Evolutionary conservation across 2,329 filamentous ascomycete species (phyloP).

Genomic region (Lasiodiplodia gonubiensis): DNA sequence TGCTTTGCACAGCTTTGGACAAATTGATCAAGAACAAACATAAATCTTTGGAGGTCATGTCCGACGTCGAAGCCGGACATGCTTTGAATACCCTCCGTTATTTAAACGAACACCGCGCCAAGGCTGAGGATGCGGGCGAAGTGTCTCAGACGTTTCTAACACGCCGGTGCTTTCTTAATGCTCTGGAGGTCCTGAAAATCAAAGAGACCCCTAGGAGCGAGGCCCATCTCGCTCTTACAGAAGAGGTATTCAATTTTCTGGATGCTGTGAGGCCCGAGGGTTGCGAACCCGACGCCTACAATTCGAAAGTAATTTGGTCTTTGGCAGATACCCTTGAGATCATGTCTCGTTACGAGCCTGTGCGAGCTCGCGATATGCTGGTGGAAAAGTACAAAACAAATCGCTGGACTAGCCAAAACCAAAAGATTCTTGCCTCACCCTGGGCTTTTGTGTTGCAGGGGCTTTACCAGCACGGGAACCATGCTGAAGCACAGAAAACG

Average conservation of each 20-base stretch:
- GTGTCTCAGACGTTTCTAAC: too few relatives aligned
- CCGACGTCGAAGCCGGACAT: constrained; percentile 55
- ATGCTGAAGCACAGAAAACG: constrained; percentile 63
- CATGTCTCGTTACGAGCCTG: background rate
- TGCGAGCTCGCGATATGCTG: constrained; percentile 11
- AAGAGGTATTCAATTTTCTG: constrained; percentile 4
- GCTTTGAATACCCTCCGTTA: constrained; percentile 60
- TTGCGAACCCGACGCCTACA: background rate
- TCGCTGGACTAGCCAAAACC: background rate
- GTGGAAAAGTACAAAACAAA: background rate
- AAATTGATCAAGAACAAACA: background rate
- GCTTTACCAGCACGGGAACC: constrained; percentile 64
- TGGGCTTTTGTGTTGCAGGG: constrained; percentile 60
- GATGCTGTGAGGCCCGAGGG: background rate
- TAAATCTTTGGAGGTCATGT: background rate
- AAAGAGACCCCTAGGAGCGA: background rate
- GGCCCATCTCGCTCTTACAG: background rate
- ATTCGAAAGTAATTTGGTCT: too few relatives aligned
- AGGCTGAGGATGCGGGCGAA: background rate
- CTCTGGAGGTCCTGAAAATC: background rate
- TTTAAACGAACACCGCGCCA: background rate
- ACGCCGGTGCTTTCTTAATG: too few relatives aligned
- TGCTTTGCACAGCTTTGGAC: constrained; percentile 64
- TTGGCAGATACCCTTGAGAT: background rate
- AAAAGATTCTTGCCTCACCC: background rate